Conservation (phyloP, 2,329 filamentous ascomycete genomes). For the Pochonia chlamydosporia region DNA sequence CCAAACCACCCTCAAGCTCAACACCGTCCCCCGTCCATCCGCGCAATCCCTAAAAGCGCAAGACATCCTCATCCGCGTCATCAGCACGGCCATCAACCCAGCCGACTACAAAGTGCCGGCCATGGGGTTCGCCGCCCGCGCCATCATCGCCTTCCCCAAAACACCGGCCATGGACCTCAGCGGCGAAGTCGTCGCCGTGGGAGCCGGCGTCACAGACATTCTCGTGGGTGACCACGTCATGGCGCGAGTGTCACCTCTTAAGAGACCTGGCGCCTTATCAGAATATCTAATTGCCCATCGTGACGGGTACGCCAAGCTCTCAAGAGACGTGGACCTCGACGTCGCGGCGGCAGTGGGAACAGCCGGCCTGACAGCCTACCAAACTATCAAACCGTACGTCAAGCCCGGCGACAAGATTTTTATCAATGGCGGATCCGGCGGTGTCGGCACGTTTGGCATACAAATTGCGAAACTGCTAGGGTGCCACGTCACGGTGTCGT, state of each 20-base stretch:
- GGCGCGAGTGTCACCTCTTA: constrained; percentile 25
- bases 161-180: constrained; percentile 45
- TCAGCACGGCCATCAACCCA: constrained; percentile 39
- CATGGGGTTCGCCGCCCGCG: constrained; percentile 29
- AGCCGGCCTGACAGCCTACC: constrained; percentile 1
- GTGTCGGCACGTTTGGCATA: constrained; percentile 54
- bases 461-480: constrained; percentile 60
- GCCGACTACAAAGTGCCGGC: constrained; percentile 45
- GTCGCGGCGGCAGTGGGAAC: background rate
- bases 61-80: constrained; percentile 35
- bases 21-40: background rate
- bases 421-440: constrained; percentile 61
- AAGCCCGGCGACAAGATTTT: constrained; percentile 48
- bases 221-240: constrained; percentile 37
- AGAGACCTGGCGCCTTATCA: constrained; percentile 33
- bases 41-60: constrained; percentile 12
- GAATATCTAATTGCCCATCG: constrained; percentile 24
- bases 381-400: background rate
- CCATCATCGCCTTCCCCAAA: constrained; percentile 28
- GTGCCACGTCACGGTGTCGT: constrained; percentile 54
- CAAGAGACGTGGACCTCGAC: constrained; percentile 12
- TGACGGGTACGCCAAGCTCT: constrained; percentile 30
- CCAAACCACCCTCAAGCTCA: constrained; percentile 16
- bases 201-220: constrained; percentile 20
- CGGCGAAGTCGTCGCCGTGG: constrained; percentile 38